Base-by-base conservation (phyloP, 176 grass and related monocot genomes). In the Carex pumila region DNA sequence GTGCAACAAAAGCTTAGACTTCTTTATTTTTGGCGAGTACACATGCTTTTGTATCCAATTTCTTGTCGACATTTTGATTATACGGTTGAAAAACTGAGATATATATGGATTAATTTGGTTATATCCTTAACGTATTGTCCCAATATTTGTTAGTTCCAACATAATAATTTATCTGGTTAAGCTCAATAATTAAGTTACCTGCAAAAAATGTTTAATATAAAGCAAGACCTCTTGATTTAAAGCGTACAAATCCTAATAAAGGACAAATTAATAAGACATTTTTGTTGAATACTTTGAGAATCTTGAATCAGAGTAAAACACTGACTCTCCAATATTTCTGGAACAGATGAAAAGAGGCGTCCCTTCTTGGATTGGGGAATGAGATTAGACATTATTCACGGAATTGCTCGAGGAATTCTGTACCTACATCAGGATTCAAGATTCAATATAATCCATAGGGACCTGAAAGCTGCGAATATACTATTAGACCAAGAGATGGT, bases 391-490 rank as follows among this genome's bases (percentile, higher is more conserved):
- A 89, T 95, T 84, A 87, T 92, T 84, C 34, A 87, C 0, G 90
- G 79, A 6, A 53, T 95, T 10, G 90, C 93, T 0, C 83, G 90
- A 59, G 90, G 93, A 11, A 83, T 95, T 15, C 15, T 90, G 7
- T 95, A 95, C 65, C 84, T 95, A 21, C 90, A 95, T 72, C 88
- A 79, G 39, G 93, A 95, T 71, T 92, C 93, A 3, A 87, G 88
- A 70, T 72, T 90, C n/a, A 89, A 85, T 5, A 90, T 93, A 13
- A 88, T 88, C 84, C 91, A 91, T 64, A 70, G 88, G 0, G 89
- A 94, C 62, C 43, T 94, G 1, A 94, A 94, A 84, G 87, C 89
- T 0, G 90, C 90, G 3, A 95, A 95, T 32, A 88, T 90, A 15
- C 93, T 95, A 30, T 91, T 95, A 56, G 87, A 90, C 55, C 13